These are phyloP conservation scores for Ceraceosorus bombacis DNA, from an alignment of 1,284 basidiomycete genomes.

Conservation along the genomic window DNA sequence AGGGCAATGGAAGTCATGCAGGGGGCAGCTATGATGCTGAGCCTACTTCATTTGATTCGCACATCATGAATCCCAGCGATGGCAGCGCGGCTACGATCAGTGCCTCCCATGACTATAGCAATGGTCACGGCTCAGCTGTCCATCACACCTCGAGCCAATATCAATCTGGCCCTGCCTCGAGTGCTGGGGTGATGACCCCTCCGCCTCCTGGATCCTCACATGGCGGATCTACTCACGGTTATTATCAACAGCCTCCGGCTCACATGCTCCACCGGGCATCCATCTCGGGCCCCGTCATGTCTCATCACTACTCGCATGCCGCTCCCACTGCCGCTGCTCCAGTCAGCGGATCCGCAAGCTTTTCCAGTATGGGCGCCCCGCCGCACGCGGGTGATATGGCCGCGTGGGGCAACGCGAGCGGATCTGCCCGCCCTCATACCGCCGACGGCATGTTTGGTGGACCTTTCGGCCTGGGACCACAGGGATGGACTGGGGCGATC, in stretches of 20 bases:
- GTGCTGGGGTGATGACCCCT: slow-evolving; percentile 8
- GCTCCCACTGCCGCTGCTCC: background rate
- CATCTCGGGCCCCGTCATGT: slow-evolving; percentile 33
- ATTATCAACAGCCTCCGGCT: slow-evolving; percentile 4
- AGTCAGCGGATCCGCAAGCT: background rate
- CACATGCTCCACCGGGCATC: slow-evolving; percentile 24
- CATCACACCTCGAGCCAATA: slow-evolving; percentile 4
- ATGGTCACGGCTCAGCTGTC: background rate
- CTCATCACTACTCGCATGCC: slow-evolving; percentile 1
- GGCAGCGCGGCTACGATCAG: background rate
- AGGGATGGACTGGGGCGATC: background rate
- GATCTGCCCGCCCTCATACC: slow-evolving; percentile 36
- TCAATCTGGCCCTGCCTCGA: background rate
- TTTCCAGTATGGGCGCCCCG: slow-evolving; percentile 14
- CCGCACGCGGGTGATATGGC: slow-evolving; percentile 28
- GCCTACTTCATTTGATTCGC: background rate
- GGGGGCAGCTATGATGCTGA: background rate
- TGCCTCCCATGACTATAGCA: background rate
- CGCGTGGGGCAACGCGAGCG: slow-evolving; percentile 34
- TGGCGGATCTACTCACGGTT: background rate
- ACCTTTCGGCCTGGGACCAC: background rate
- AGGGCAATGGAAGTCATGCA: no score
- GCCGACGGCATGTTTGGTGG: slow-evolving; percentile 38
- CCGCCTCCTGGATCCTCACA: slow-evolving; percentile 7
- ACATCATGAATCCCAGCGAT: background rate